phyloP scores from a whole-genome alignment of 331 rosid genomes.

The Rosa hybrid region DNA sequence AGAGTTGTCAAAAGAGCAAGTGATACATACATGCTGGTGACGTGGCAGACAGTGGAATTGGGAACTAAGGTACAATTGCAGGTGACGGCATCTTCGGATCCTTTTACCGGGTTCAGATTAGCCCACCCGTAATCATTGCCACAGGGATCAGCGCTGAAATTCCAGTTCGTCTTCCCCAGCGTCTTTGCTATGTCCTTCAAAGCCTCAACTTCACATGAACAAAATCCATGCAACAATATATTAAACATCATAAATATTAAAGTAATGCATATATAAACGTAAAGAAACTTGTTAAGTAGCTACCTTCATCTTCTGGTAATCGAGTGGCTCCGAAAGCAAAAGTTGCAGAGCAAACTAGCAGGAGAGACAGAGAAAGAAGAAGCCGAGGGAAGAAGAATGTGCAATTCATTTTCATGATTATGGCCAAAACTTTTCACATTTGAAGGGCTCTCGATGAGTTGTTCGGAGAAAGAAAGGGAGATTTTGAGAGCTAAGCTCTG shows the following conservation, averaged over 20 bases:
- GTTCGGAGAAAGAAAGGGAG: background rate
- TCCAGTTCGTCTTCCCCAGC: conserved; percentile 57
- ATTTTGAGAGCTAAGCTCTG: background rate
- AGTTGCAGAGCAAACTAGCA: conserved; percentile 12
- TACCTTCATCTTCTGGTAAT: conserved; percentile 42
- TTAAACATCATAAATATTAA: background rate
- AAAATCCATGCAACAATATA: background rate
- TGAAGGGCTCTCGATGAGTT: background rate
- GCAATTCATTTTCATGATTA: background rate
- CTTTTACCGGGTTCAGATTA: conserved; percentile 6
- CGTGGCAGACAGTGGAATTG: conserved; percentile 42
- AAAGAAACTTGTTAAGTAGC: background rate
- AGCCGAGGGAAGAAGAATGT: conserved; percentile 9
- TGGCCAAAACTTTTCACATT: background rate
- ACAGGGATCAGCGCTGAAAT: conserved; percentile 63
- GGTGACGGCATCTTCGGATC: conserved; percentile 28
- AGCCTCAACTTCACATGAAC: conserved; percentile 35
- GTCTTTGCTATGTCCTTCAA: conserved; percentile 40
- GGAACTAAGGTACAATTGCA: conserved; percentile 38
- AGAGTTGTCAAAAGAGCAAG: background rate
- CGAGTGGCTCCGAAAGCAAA: conserved; percentile 40
- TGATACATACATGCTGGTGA: conserved; percentile 60
- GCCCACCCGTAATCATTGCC: conserved; percentile 39
- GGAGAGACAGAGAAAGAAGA: conserved; percentile 19
- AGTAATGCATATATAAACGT: background rate